Evolutionary conservation across 2,329 filamentous ascomycete species (phyloP).

Genomic region (Colletotrichum lini): DNA sequence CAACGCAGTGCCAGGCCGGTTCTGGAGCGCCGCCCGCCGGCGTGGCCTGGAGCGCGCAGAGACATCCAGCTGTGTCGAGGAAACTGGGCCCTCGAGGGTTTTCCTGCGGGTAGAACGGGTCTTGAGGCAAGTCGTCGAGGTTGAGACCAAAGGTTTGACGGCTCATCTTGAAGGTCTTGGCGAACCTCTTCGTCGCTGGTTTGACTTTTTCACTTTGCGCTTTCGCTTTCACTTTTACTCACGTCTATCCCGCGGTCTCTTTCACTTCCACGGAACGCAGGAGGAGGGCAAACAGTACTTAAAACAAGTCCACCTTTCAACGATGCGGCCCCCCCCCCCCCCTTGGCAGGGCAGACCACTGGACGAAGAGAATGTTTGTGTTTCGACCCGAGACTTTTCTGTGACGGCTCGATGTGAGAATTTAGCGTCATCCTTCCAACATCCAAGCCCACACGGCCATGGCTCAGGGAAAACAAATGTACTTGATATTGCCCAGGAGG

Average conservation of each 20-base stretch:
- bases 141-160: conserved; percentile 3
- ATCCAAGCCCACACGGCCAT: neutral
- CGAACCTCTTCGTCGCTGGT: neutral
- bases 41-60: conserved; percentile 53
- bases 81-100: conserved; percentile 53
- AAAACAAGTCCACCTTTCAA: neutral
- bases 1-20: conserved; percentile 60
- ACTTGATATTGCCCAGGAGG: conserved; percentile 1
- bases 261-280: too few relatives aligned
- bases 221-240: neutral
- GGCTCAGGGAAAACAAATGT: neutral
- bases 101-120: conserved; percentile 55
- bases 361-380: neutral
- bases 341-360: neutral
- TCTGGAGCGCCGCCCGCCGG: conserved; percentile 39
- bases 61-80: conserved; percentile 57
- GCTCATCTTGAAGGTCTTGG: conserved; percentile 18
- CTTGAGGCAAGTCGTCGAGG: conserved; percentile 49
- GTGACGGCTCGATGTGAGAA: neutral
- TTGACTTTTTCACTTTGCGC: too few relatives aligned
- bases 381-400: neutral
- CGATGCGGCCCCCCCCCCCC: too few relatives aligned
- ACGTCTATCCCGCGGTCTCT: too few relatives aligned
- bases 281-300: neutral
- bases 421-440: conserved; percentile 14